Evolutionary conservation across 495 filamentous ascomycete species (phyloP).

Genomic region (Lophium mytilinum): DNA sequence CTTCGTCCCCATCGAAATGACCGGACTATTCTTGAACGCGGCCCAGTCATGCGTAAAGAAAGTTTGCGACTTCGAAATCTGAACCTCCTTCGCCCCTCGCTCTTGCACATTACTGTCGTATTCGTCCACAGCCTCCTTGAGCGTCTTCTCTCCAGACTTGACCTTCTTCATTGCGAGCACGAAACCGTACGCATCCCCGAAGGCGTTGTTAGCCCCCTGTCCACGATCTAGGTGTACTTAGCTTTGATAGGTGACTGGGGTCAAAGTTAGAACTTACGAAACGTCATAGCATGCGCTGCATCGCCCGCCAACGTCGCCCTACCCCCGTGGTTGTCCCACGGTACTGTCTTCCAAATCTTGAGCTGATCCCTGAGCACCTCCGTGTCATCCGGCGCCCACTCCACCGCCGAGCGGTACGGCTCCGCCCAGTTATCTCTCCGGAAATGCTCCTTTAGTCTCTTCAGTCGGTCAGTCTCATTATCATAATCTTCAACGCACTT

Average conservation of each 20-base stretch:
- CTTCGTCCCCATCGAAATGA: slow-evolving; percentile 7
- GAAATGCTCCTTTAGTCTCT: slow-evolving; percentile 35
- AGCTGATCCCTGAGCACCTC: slow-evolving; percentile 33
- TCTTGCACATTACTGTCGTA: slow-evolving; percentile 8
- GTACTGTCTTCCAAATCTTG: slow-evolving; percentile 36
- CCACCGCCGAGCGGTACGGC: slow-evolving; percentile 35
- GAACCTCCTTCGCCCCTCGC: slow-evolving; percentile 10
- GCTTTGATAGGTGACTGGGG: background rate
- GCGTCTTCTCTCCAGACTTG: background rate
- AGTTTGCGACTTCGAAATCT: slow-evolving; percentile 11
- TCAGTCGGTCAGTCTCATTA: slow-evolving; percentile 29
- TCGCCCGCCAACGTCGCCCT: slow-evolving; percentile 49
- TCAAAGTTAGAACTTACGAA: slow-evolving; percentile 41
- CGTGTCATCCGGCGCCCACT: slow-evolving; percentile 40
- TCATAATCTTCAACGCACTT: slow-evolving; percentile 14
- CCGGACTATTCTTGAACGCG: slow-evolving; percentile 7
- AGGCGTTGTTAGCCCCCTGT: slow-evolving; percentile 45
- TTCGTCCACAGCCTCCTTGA: slow-evolving; percentile 3
- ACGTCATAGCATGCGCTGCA: slow-evolving; percentile 55
- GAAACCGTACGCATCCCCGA: slow-evolving; percentile 23
- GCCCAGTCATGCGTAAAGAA: slow-evolving; percentile 18
- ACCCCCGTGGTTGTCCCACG: slow-evolving; percentile 43
- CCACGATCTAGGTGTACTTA: slow-evolving; percentile 38
- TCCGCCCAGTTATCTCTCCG: slow-evolving; percentile 29
- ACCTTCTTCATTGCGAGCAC: slow-evolving; percentile 6